Evolutionary conservation across 2,329 filamentous ascomycete genomes (phyloP).

Genomic region (Fusarium nygamai): DNA sequence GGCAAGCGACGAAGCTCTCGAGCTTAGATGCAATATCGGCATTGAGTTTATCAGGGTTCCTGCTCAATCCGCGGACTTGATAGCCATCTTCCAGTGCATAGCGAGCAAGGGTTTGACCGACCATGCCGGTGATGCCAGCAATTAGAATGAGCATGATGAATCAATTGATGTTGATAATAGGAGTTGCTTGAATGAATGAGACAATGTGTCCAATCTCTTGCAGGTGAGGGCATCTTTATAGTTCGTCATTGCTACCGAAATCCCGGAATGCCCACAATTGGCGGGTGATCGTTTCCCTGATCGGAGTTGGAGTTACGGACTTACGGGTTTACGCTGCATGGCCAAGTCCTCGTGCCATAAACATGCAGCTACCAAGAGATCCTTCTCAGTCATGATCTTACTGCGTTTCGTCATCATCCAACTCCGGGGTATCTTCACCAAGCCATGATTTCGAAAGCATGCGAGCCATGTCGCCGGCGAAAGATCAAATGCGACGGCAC

Average conservation of each 20-base stretch:
- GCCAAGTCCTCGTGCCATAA: neutral
- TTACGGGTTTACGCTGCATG: neutral
- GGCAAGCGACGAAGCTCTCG: neutral
- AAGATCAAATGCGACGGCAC: neutral
- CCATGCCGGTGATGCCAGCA: constrained; percentile 8
- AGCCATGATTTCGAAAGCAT: neutral
- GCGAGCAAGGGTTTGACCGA: constrained; percentile 2
- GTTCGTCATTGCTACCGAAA: neutral
- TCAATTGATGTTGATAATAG: fast-evolving
- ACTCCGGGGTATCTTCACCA: neutral
- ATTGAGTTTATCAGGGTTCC: neutral
- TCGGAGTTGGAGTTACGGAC: neutral
- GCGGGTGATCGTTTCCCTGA: neutral
- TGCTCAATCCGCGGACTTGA: neutral
- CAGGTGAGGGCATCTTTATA: neutral
- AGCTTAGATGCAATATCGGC: neutral
- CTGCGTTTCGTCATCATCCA: fast-evolving
- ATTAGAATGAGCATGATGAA: neutral
- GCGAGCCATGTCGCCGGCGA: neutral
- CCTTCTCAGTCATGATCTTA: no score
- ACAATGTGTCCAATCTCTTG: fast-evolving
- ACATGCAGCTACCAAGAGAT: neutral
- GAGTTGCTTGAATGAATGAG: neutral
- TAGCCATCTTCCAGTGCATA: neutral
- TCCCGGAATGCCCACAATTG: neutral